These are phyloP conservation scores for Sporothrix mexicana DNA, from an alignment of 2,329 filamentous ascomycete genomes.

Conservation along the genomic window DNA sequence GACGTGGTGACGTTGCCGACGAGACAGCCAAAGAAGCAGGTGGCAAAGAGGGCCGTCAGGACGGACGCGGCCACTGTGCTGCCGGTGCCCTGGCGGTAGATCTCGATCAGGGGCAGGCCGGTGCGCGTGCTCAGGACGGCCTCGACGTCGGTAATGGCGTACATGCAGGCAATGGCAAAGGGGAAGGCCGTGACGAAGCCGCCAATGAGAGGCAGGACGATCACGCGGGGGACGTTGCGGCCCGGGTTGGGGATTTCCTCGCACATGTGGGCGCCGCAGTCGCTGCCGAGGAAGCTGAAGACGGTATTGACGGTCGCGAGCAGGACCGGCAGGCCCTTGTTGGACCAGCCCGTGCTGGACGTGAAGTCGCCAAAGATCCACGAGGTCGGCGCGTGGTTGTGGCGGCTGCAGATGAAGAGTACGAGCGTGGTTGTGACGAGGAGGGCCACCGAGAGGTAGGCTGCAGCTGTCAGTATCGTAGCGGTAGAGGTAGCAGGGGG, in stretches of 20 bases:
- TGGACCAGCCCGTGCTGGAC: conserved; percentile 32
- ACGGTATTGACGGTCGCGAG: conserved; percentile 32
- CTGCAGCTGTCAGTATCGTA: neutral
- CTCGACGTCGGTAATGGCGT: conserved; percentile 32
- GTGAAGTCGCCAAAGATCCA: conserved; percentile 33
- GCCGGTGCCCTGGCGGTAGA: conserved; percentile 34
- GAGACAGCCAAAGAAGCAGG: conserved; percentile 35
- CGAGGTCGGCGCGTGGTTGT: conserved; percentile 25
- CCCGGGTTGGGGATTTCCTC: conserved; percentile 35
- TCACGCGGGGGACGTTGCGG: conserved; percentile 34
- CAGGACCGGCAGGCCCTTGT: conserved; percentile 32
- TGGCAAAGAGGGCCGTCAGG: conserved; percentile 35
- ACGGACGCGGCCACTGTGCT: conserved; percentile 26
- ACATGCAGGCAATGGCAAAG: conserved; percentile 35
- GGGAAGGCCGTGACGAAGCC: conserved; percentile 33
- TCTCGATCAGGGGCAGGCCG: conserved; percentile 35
- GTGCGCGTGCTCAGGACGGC: conserved; percentile 31
- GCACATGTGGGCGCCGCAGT: conserved; percentile 34
- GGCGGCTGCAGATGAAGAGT: conserved; percentile 40
- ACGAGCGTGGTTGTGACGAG: conserved; percentile 64
- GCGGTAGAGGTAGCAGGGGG: neutral
- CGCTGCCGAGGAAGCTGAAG: conserved; percentile 34
- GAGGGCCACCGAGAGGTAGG: conserved; percentile 58
- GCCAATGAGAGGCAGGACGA: conserved; percentile 28
- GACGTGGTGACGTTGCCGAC: conserved; percentile 33